Base-by-base conservation (phyloP, 345 rosid genomes). In the thale cress (Arabidopsis thaliana) region DNA sequence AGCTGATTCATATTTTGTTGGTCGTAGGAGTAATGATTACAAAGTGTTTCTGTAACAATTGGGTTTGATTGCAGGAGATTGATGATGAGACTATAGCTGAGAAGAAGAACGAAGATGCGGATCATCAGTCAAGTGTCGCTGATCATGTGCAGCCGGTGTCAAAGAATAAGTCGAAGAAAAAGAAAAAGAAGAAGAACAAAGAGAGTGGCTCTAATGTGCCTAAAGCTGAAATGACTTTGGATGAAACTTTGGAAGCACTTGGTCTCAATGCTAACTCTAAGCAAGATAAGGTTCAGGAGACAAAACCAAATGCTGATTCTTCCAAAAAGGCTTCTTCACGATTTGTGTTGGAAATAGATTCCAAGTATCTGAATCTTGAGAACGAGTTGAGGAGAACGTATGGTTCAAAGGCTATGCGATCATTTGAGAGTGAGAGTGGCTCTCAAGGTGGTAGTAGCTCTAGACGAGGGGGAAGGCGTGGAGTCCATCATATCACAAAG, bases 371-470 rank as follows among this genome's bases (percentile, higher is more conserved):
- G 38, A 93, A 89, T 72, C 93, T 84, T 24, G 93, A 93, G 66
- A 89, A 86, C 63, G 97, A 93, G 74, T 56, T 93, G 34, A 77
- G 82, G 58, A 87, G 95, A 73, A 89, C 91, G 67, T 93, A 91
- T 80, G 98, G 98, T 53, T 86, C 96, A 2, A 89, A 91, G 80
- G 91, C 88, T 8, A 91, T 91, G 66, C 89, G 87, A 69, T 93
- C 97, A 38, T 85, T 89, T 72, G 98, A 89, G 83, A 85, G 77
- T 72, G 98, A 89, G 83, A 85, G 77, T 73, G 80, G 82, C 56
- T 81, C 77, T 79, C 95, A 85, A 77, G 77, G 81, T 61, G 69
- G 84, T 41, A 73, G 91, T 59, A 78, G 79, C 80, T 89, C 95
- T 62, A 86, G 92, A 82, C 87, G 88, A 66, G 93, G 91, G 5